phyloP scores from a whole-genome alignment of 352 stramenopile species.

The Phytophthora cactorum region DNA sequence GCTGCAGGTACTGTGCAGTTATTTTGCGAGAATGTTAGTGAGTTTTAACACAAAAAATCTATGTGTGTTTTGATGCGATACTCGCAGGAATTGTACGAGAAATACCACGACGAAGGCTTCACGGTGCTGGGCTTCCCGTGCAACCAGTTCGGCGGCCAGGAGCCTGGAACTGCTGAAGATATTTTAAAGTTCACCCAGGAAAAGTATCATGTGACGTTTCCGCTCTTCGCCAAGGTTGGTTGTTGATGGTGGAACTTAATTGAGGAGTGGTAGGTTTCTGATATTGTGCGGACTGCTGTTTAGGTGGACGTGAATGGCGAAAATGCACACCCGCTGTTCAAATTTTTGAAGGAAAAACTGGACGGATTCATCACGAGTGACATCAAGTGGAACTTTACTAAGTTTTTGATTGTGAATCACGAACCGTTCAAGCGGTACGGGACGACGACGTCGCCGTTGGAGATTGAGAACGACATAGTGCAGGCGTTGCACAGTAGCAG shows the following conservation, averaged over 20 bases:
- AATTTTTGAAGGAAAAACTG: constrained; percentile 86
- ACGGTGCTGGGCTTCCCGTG: constrained; percentile 95
- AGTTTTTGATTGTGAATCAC: constrained; percentile 85
- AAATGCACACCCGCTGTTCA: constrained; percentile 88
- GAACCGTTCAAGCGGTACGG: constrained; percentile 74
- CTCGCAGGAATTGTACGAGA: constrained; percentile 69
- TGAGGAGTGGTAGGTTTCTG: constrained; percentile 1
- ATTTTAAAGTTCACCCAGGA: constrained; percentile 84
- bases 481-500: constrained; percentile 44
- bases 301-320: constrained; percentile 95
- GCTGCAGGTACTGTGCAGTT: constrained; percentile 45
- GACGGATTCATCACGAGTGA: constrained; percentile 70
- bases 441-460: constrained; percentile 64
- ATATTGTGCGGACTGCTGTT: constrained; percentile 2
- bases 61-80: not conserved
- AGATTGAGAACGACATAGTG: constrained; percentile 73
- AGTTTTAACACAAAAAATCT: not conserved
- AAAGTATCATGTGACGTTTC: constrained; percentile 82
- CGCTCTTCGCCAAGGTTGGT: constrained; percentile 85
- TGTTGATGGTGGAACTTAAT: not conserved
- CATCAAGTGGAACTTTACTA: constrained; percentile 92
- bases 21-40: constrained; percentile 1
- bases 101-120: constrained; percentile 75
- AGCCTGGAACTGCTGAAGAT: constrained; percentile 71
- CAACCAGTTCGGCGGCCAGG: constrained; percentile 96